Percentiles rank a stretch among this genome's conserved stretches.
phyloP scores from a whole-genome alignment of 192 early-diverging fungal species.

The Pilaira anomala region DNA sequence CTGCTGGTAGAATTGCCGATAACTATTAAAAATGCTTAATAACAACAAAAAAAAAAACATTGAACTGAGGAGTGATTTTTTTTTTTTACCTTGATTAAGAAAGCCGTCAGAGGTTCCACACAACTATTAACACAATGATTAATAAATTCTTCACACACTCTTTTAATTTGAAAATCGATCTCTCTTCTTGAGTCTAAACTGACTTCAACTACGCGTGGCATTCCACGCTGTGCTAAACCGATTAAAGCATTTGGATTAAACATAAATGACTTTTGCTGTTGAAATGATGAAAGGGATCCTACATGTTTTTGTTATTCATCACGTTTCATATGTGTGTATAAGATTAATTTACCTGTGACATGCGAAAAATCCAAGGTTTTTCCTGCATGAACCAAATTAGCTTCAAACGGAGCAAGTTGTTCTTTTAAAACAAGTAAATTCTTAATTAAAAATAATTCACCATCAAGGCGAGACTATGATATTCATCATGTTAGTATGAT shows the following conservation, averaged over 20 bases:
- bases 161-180: constrained; percentile 67
- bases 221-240: constrained; percentile 29
- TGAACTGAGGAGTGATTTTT: neutral
- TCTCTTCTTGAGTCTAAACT: constrained; percentile 48
- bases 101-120: constrained; percentile 61
- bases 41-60: neutral
- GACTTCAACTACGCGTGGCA: constrained; percentile 28
- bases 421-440: constrained; percentile 83
- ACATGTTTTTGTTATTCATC: neutral
- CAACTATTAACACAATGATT: constrained; percentile 58
- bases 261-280: constrained; percentile 19
- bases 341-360: constrained; percentile 57
- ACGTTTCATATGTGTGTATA: neutral
- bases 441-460: constrained; percentile 81
- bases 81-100: constrained; percentile 45
- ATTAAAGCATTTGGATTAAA: constrained; percentile 32
- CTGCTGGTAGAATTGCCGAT: constrained; percentile 12
- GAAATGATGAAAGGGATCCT: constrained; percentile 17
- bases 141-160: constrained; percentile 76
- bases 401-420: constrained; percentile 74
- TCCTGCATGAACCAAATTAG: constrained; percentile 68
- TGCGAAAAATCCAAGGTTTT: constrained; percentile 65
- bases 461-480: constrained; percentile 50
- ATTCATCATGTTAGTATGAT: neutral
- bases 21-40: neutral